Base-by-base conservation (phyloP, 2,329 filamentous ascomycete species). In the Pestalotiopsis sp. region DNA sequence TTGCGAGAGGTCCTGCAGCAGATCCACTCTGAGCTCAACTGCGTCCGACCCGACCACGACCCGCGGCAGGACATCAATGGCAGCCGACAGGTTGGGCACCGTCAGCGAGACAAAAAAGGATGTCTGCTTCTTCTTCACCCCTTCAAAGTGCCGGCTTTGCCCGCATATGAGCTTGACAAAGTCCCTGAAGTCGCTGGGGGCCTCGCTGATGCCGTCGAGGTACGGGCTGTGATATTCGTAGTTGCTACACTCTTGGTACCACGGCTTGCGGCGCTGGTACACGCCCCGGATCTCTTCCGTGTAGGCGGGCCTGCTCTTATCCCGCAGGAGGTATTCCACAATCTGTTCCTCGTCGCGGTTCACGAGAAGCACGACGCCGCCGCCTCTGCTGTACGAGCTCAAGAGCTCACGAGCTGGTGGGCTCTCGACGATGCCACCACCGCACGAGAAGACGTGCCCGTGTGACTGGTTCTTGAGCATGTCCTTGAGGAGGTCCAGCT, bases 81-180 rank as follows among this genome's bases (percentile, higher is more conserved):
- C 88, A 23, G 88, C 82, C 12, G 87, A 83, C 17, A 98, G 83
- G 73, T 93, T 88, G 1, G 95, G 93, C 65, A 96, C 84, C 0
- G 96, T 98, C 62, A 99, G 83, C 9, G 95, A 95, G 25, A 98
- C 93, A 75, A 99, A 99, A 84, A 97, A 98, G 23, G 93, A 96
- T 63, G 93, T 89, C 73, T 89, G 88, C 80, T 91, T 92, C 76
- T 85, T 87, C 73, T 91, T 86, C 45, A 86, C 81, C 57, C 86
- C 81, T 57, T 85, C 81, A 56, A 88, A 81, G 72, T 86, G 93
- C 72, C 73, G 79, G 80, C 84, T 84, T 79, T 82, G 82, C 27
- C 93, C 93, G 57, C 88, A 91, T 69, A 95, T 89, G 41, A 91
- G 85, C 52, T 86, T 85, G 63, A 95, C 80, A 78, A 97, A 95